Base-by-base conservation (phyloP, 2,329 filamentous ascomycete genomes). In the Pseudocercospora fijiensis region DNA sequence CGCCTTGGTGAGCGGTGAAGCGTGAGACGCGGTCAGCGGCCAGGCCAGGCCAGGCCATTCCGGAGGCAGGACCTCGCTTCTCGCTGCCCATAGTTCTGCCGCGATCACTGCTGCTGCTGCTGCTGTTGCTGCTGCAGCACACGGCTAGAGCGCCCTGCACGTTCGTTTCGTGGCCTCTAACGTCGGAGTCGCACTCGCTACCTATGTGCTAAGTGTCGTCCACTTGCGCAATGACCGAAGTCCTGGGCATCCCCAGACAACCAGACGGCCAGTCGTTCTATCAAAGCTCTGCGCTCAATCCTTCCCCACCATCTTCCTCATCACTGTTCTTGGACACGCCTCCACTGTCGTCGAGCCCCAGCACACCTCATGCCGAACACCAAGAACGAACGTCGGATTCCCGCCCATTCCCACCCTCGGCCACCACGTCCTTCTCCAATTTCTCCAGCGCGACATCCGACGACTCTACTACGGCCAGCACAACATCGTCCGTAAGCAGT, bases 401-500 rank as follows among this genome's bases (percentile, higher is more conserved):
- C 28, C 70, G 69, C 37, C 62, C 63, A 61, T 70, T 65, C 61
- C 71, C 65, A n/a, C 69, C 69, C n/a, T 76, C 75, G n/a, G 70
- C 69, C 22, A 66, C 68, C 57, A 68, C 70, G 52, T 70, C 75
- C 37, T 77, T 76, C 27, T 73, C 74, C 3, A 58, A 60, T 57
- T 83, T 72, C 61, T 82, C 83, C 4, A 88, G 87, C 43, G 52
- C 57, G 24, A 57, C 61, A 11, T 62, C 85, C 83, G 73, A 80
- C 82, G 65, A 63, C 24, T 89, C 64, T 4, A 60, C 58, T 3
- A 59, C 85, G 82, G 72, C 80, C 82, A 67, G 62, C 24, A 88
- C 84, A 69, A 77, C 66, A 49, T 61, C 88, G 60, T 89, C 87
- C 11, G 77, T 89, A 60, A 83, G 85, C 60, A 83, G 85, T 63